A percentile compares a stretch with the other conserved stretches of the same genome.
phyloP scores from a whole-genome alignment of 1,284 basidiomycete species.

The Sutorius eximius region DNA sequence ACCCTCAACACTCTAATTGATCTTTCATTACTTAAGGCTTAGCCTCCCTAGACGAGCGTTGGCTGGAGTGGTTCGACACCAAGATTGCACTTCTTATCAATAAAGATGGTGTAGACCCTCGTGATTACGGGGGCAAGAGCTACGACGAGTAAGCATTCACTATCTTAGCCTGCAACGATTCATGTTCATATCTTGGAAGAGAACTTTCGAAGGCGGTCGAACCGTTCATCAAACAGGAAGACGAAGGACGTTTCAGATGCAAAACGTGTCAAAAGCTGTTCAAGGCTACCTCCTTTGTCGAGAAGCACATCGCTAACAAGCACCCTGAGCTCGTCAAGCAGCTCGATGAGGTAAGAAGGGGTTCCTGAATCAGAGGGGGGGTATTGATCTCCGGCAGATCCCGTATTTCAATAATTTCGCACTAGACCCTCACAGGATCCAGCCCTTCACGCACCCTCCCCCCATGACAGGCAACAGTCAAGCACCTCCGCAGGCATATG shows the following conservation, averaged over 20 bases:
- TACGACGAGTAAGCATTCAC: constrained; percentile 74
- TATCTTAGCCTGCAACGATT: constrained; percentile 7
- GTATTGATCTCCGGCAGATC: constrained; percentile 50
- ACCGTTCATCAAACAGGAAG: constrained; percentile 87
- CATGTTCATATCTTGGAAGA: constrained; percentile 41
- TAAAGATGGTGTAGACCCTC: constrained; percentile 75
- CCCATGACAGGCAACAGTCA: constrained; percentile 60
- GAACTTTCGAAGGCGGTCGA: constrained; percentile 79
- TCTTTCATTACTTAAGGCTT: constrained; percentile 17
- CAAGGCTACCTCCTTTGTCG: constrained; percentile 92
- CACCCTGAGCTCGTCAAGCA: constrained; percentile 77
- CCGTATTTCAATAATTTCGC: constrained; percentile 92
- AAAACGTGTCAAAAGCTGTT: constrained; percentile 94
- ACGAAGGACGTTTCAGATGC: constrained; percentile 93
- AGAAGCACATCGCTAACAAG: constrained; percentile 91
- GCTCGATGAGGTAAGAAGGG: constrained; percentile 66
- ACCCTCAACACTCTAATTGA: constrained; percentile 1
- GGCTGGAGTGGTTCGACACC: constrained; percentile 85
- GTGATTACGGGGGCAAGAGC: constrained; percentile 84
- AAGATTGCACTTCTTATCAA: constrained; percentile 78
- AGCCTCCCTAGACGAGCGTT: constrained; percentile 69
- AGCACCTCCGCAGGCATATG: constrained; percentile 76
- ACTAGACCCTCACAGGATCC: constrained; percentile 88
- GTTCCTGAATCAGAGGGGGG: constrained; percentile 15
- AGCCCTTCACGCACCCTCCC: constrained; percentile 80